A percentile compares a stretch with the other conserved stretches of the same genome.
Conservation (phyloP, 163 green algal species). For the Dunaliella salina region DNA sequence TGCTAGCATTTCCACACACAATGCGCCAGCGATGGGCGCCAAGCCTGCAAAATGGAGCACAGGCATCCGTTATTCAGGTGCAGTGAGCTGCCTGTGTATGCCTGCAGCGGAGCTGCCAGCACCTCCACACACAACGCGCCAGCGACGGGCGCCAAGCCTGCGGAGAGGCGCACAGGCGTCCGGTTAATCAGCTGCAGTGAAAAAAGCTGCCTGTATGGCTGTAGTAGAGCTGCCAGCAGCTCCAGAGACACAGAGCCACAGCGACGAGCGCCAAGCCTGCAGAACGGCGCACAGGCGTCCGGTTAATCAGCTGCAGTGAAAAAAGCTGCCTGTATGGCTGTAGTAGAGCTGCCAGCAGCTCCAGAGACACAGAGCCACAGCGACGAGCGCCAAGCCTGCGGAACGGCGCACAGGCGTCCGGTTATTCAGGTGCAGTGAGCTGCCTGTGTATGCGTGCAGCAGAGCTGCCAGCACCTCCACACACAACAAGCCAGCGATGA, state of each 20-base stretch:
- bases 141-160: constrained; percentile 79
- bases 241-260: constrained; percentile 13
- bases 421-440: no score
- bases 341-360: no score
- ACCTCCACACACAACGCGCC: constrained; percentile 77
- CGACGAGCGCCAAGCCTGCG: constrained; percentile 76
- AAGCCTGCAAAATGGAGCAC: constrained; percentile 49
- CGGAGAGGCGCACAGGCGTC: neutral
- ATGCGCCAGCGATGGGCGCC: constrained; percentile 75
- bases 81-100: no score
- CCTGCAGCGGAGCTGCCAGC: constrained; percentile 66
- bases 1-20: constrained; percentile 77
- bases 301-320: no score
- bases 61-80: no score
- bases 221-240: no score
- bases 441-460: no score
- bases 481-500: constrained; percentile 63
- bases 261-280: constrained; percentile 80
- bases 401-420: neutral
- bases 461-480: no score
- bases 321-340: no score
- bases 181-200: no score
- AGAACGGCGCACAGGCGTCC: neutral
- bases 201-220: no score
- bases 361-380: constrained; percentile 32